phyloP scores from a whole-genome alignment of 2,329 filamentous ascomycete species.

The Stagonosporopsis chrysanthemi region DNA sequence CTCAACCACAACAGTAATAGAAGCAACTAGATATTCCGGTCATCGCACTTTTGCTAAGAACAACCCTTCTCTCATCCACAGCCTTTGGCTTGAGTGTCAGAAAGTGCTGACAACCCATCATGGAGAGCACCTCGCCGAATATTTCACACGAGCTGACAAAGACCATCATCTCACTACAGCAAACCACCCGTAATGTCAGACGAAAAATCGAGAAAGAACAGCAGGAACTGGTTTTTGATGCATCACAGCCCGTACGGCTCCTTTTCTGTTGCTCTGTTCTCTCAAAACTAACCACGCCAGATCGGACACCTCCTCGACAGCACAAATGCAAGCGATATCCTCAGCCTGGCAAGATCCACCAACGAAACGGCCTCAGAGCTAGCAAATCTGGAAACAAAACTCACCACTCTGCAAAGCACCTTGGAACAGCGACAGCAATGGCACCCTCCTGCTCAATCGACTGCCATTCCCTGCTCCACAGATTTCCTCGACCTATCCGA shows the following conservation, averaged over 20 bases:
- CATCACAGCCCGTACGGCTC: slow-evolving; percentile 6
- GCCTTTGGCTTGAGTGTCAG: not conserved
- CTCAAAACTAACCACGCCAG: not conserved
- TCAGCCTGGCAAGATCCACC: slow-evolving; percentile 7
- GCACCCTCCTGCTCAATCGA: not conserved
- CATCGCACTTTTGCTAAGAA: not conserved
- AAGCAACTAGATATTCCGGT: not conserved
- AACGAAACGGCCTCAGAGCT: not conserved
- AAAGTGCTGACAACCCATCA: not conserved
- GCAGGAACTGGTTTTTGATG: slow-evolving; percentile 1
- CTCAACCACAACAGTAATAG: not conserved
- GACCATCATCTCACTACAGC: slow-evolving; percentile 13
- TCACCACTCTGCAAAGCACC: not conserved
- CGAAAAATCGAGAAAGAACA: slow-evolving; percentile 1
- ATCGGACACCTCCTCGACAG: slow-evolving; percentile 17
- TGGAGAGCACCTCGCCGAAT: not conserved
- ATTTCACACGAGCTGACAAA: slow-evolving; percentile 10
- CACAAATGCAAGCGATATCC: not conserved
- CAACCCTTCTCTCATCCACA: not conserved
- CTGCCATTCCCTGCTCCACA: slow-evolving; percentile 8
- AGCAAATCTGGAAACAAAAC: not conserved
- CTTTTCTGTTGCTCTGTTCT: too few species aligned
- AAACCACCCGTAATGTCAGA: slow-evolving; percentile 2
- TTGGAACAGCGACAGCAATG: slow-evolving; percentile 2
- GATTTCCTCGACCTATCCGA: slow-evolving; percentile 15